A percentile compares a stretch with the other conserved stretches of the same genome.
Evolutionary conservation across 768 basidiomycete species (phyloP).

Genomic region (Lanmaoa pseudosensibilis): DNA sequence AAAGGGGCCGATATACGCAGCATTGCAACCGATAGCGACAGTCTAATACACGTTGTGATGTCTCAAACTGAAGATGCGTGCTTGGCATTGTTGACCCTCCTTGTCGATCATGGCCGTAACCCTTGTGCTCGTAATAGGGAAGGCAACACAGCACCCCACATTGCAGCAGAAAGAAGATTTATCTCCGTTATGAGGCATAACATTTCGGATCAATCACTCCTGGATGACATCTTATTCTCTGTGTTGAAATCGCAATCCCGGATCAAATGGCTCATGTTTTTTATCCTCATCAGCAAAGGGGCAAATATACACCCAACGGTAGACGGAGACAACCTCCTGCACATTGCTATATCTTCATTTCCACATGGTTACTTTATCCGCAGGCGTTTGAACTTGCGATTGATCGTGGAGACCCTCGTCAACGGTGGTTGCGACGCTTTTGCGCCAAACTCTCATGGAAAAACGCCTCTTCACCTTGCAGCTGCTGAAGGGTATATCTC

Average conservation of each 20-base stretch:
- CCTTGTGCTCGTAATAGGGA: not conserved
- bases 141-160: not conserved
- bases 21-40: not conserved
- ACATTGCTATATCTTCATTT: not conserved
- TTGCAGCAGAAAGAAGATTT: not conserved
- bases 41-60: not conserved
- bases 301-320: not conserved
- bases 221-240: constrained; percentile 3
- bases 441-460: not conserved
- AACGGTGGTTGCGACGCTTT: constrained; percentile 1
- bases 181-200: not conserved
- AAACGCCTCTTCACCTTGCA: constrained; percentile 6
- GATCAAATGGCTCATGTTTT: not conserved
- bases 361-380: too few relatives aligned
- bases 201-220: not conserved
- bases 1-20: not conserved
- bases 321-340: constrained; percentile 1
- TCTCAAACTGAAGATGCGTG: not conserved
- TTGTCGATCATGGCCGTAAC: not conserved
- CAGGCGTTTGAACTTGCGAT: fast-evolving
- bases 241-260: not conserved
- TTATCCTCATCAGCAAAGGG: not conserved
- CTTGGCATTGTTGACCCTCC: not conserved
- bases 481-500: not conserved
- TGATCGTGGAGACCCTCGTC: not conserved